Percentiles rank a stretch among this genome's conserved stretches.
Evolutionary conservation across 1,284 basidiomycete genomes (phyloP).

Genomic region (Fomitopsis pinicola): DNA sequence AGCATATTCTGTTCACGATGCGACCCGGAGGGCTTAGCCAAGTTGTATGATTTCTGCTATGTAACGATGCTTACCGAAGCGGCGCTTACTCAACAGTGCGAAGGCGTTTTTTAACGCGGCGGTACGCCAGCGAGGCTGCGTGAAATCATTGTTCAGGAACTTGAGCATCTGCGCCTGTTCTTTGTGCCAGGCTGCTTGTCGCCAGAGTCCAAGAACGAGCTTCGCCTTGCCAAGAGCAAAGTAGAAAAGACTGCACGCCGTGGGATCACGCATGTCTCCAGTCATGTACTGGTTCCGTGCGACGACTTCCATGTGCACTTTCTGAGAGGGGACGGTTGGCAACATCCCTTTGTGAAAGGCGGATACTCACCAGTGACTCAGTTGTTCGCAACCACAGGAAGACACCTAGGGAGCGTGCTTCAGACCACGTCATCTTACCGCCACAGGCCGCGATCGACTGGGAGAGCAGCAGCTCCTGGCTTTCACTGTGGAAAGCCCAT

Average conservation of each 20-base stretch:
- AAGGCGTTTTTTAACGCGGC: slow-evolving; percentile 97
- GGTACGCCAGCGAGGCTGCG: slow-evolving; percentile 81
- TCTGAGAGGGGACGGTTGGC: slow-evolving; percentile 37
- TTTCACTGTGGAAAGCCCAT: slow-evolving; percentile 94
- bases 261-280: slow-evolving; percentile 84
- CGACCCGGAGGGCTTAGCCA: slow-evolving; percentile 5
- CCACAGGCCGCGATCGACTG: slow-evolving; percentile 70
- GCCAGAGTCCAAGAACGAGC: slow-evolving; percentile 92
- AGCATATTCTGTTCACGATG: slow-evolving; percentile 71
- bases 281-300: slow-evolving; percentile 91
- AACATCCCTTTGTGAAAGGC: neutral
- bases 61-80: slow-evolving; percentile 63
- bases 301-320: slow-evolving; percentile 81
- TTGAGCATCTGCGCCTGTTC: slow-evolving; percentile 90
- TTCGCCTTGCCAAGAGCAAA: slow-evolving; percentile 92
- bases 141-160: slow-evolving; percentile 92
- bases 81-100: slow-evolving; percentile 85
- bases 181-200: slow-evolving; percentile 91
- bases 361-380: slow-evolving; percentile 60
- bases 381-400: slow-evolving; percentile 83
- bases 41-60: neutral
- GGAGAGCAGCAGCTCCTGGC: slow-evolving; percentile 77
- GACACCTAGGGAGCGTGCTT: slow-evolving; percentile 83
- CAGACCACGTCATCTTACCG: slow-evolving; percentile 84
- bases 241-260: slow-evolving; percentile 87